Base-by-base conservation (phyloP, 2,329 filamentous ascomycete genomes). In the Monilinia fructigena region DNA sequence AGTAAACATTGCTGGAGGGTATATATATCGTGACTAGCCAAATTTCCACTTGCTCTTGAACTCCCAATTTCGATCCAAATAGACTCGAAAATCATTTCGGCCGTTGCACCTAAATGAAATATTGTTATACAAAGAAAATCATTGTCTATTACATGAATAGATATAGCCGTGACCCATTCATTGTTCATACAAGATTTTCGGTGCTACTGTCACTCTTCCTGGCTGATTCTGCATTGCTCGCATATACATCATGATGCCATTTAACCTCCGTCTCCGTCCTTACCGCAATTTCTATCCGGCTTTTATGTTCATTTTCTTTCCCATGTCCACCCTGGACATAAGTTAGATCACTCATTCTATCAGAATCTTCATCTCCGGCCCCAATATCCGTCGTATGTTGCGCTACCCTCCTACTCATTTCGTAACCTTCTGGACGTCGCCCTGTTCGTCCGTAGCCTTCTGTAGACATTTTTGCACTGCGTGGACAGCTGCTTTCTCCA, bases 351-450 rank as follows among this genome's bases (percentile, higher is more conserved):
- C 56, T 60, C 56, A 60, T 50, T 23, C 35, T 23, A 38, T 60
- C 56, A 26, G 50, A 50, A 23, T 50, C 56, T 38, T 26, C 28
- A 2, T 35, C 42, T 14, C 48, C 42, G 8, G 35, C 59, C 16
- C 18, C 59, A 62, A 62, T 62, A 8, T 53, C 31, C 18, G 59
- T 54, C 26, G 31, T 53, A 28, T 62, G n/a, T 26, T 61, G 20
- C 47, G 12, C 12, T 2, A 45, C 35, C 45, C 56, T 35, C 28
- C 42, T 48, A 35, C 28, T 50, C 56, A 60, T 18, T 38, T 60
- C 56, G 10, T 62, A 54, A n/a, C 48, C 48, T 52, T 62, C 48
- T 4, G 59, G 45, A 4, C 47, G 59, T 26, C 31, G 47, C 20
- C 31, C 59, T 10, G 59, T 53, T n/a, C 59, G 28, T 60, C 42